phyloP scores from a whole-genome alignment of 1,284 basidiomycete genomes.

The Mycosarcoma mackinlayi region DNA sequence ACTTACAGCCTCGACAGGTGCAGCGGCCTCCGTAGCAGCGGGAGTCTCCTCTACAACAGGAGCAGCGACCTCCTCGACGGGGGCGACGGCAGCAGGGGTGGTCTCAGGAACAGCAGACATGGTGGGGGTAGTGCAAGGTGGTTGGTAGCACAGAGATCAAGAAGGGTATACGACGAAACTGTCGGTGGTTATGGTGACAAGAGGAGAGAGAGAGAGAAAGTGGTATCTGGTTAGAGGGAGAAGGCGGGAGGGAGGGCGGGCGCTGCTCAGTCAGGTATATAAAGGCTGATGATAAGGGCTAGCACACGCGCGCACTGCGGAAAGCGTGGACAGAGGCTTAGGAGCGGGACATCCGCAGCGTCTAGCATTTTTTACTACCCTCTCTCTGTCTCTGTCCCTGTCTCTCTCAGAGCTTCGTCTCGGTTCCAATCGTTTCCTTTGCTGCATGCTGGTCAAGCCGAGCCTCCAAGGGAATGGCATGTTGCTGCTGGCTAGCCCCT shows the following conservation, averaged over 20 bases:
- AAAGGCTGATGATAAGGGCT: slow-evolving; percentile 19
- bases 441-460: background rate
- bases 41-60: slow-evolving; percentile 31
- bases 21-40: slow-evolving; percentile 21
- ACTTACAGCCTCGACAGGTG: slow-evolving; percentile 27
- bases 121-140: slow-evolving; percentile 9
- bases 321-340: background rate
- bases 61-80: slow-evolving; percentile 42
- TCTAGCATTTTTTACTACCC: slow-evolving; percentile 4
- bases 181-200: slow-evolving; percentile 8
- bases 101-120: slow-evolving; percentile 54
- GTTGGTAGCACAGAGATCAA: slow-evolving; percentile 11
- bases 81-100: slow-evolving; percentile 32
- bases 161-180: slow-evolving; percentile 3
- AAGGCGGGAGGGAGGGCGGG: background rate
- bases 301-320: slow-evolving; percentile 14
- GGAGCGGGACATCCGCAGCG: slow-evolving; percentile 5
- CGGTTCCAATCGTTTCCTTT: slow-evolving; percentile 20
- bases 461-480: background rate
- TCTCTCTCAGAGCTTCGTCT: no score
- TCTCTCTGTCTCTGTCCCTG: no score
- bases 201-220: slow-evolving; percentile 2
- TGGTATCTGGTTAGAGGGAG: slow-evolving; percentile 7
- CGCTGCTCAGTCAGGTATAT: slow-evolving; percentile 34
- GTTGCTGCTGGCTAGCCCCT: slow-evolving; percentile 1